Evolutionary conservation across 108 stramenopile genomes (phyloP), one percentile per base, ranked within the genome.

Genomic region (Nannochloropsis salina): DNA sequence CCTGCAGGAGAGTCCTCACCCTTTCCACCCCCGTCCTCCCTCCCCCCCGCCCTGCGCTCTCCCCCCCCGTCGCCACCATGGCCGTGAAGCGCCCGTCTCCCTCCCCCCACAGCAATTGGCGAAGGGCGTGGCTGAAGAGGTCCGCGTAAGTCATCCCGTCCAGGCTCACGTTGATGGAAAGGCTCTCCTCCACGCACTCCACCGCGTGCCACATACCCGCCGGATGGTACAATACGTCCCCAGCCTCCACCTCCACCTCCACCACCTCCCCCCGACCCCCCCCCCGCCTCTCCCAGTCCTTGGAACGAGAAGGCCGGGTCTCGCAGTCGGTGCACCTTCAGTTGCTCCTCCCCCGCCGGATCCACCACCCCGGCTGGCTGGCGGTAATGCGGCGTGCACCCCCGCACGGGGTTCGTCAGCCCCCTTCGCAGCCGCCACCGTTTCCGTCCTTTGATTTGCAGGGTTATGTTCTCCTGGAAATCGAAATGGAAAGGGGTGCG

Each of bases 381-480:
- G 42, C 44, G 82, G 86, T 94, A 97, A 91, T 97, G 96, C 9
- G 95, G 96, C 20, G 96, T 95, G n/a, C 92, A 92, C 2, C 92
- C 96, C 42, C 94, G 87, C 22, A 95, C 61, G 2, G 94, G 94
- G 92, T 95, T 92, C 8, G 86, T 86, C 51, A 93, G 92, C 6
- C 88, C 89, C 15, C 94, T 93, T 45, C 92, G 89, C 47, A 97
- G 79, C 18, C 92, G 92, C 96, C 96, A 97, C 84, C 89, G 81
- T 81, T 97, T 97, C 15, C 81, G 44, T 40, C 96, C 96, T 22
- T 90, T 90, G 43, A 97, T 83, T 87, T 96, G 95, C 80, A 97
- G 89, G 41, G 96, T 97, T 83, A 97, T 95, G 85, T 97, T 97
- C 86, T 97, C 95, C 90, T 97, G 96, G 87, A 97, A 97, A 84